Evolutionary conservation across 352 stramenopile genomes (phyloP).

Genomic region (Pythium folliculosum): DNA sequence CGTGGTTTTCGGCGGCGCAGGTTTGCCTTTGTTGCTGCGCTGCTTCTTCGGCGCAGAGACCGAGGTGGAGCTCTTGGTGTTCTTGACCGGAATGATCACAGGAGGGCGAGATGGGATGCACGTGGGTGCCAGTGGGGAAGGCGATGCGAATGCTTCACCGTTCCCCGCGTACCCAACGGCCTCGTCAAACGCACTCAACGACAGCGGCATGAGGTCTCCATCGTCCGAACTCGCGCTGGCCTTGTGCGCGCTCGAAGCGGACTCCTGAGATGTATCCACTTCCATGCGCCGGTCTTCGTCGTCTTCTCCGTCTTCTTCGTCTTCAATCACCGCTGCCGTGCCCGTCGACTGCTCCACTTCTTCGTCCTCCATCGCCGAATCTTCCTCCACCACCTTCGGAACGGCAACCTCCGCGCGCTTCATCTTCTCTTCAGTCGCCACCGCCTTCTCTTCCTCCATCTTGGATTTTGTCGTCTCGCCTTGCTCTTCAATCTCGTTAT

Average conservation of each 20-base stretch:
- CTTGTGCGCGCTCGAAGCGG: neutral
- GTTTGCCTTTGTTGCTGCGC: neutral
- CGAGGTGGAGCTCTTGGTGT: neutral
- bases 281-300: slow-evolving; percentile 7
- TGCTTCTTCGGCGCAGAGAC: neutral
- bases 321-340: neutral
- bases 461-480: no score
- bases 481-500: no score
- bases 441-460: neutral
- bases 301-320: slow-evolving; percentile 6
- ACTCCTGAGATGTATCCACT: slow-evolving; percentile 23
- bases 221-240: neutral
- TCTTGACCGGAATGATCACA: neutral
- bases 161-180: no score
- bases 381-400: neutral
- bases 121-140: neutral
- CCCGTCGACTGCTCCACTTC: neutral
- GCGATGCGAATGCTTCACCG: neutral
- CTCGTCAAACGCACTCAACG: slow-evolving; percentile 18
- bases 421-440: neutral
- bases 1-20: neutral
- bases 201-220: neutral
- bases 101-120: slow-evolving; percentile 6
- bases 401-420: neutral
- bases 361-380: neutral